Conservation (phyloP, 2,329 filamentous ascomycete genomes). For the Fusarium phyllophilum region DNA sequence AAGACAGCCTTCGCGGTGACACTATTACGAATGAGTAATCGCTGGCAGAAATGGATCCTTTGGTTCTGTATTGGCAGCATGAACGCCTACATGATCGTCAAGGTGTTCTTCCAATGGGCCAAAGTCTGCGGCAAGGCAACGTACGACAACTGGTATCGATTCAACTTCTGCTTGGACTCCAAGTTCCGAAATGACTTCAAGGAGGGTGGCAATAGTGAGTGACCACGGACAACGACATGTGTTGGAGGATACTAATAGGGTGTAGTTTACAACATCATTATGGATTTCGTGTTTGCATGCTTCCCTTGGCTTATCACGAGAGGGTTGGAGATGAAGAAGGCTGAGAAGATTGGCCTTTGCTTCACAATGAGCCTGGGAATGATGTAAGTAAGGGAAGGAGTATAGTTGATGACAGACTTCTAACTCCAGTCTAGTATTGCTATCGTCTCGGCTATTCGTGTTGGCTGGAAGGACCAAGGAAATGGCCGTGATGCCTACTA, state of each 20-base stretch:
- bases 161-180: constrained; percentile 56
- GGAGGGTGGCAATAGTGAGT: constrained; percentile 60
- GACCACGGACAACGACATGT: accelerated
- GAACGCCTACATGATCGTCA: constrained; percentile 59
- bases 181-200: constrained; percentile 57
- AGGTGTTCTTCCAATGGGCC: constrained; percentile 61
- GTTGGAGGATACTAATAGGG: background rate
- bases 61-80: constrained; percentile 62
- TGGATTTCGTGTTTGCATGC: constrained; percentile 62
- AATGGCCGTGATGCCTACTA: constrained; percentile 58
- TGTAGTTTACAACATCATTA: constrained; percentile 62
- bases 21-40: constrained; percentile 55
- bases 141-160: constrained; percentile 59
- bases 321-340: constrained; percentile 57
- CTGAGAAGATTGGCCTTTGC: constrained; percentile 62
- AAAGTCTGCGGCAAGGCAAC: constrained; percentile 54
- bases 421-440: constrained; percentile 53
- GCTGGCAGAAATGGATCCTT: constrained; percentile 54
- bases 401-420: too few relatives aligned
- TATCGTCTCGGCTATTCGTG: constrained; percentile 58
- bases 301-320: constrained; percentile 63
- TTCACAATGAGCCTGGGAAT: constrained; percentile 62
- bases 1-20: constrained; percentile 54
- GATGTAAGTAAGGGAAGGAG: too few relatives aligned
- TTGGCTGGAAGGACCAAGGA: constrained; percentile 60